Base-by-base conservation (phyloP, 345 rosid genomes). In the Pistacia vera region DNA sequence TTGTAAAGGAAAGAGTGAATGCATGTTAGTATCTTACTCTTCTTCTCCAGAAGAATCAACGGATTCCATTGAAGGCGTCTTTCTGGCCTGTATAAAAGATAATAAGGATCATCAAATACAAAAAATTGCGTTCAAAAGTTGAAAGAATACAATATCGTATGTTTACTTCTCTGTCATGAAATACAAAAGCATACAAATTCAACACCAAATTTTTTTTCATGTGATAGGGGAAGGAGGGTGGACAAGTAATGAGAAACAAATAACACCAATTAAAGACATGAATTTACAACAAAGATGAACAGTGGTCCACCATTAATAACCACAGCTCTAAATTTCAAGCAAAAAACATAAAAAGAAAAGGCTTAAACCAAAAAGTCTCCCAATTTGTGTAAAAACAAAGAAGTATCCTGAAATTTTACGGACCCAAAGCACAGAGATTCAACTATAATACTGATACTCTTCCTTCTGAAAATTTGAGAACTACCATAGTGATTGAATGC, bases 11-110 rank as follows among this genome's bases (percentile, higher is more conserved):
- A 6, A 72, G 73, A 35, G 62, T 11, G 17, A 77, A 71, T 62
- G 75, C 61, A 69, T 25, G 35, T 58, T 59, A 81, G 62, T 63
- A 81, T 79, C 99, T 88, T 88, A 96, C 99, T 96, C 99, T 84
- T 96, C 98, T 88, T 93, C 99, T 58, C 97, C 97, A 51, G 98
- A 91, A 82, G 93, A 96, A 88, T 92, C 98, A 83, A 96, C 89
- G 3, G 98, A 96, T 67, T 95, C 98, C 85, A 87, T 80, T 60
- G 97, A 92, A 1, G 93, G 90, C 70, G 91, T 85, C 91, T 96
- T 96, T 78, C 95, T 88, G 49, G 82, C 90, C 99, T 96, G 97
- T 28, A 74, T 63, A 61, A 66, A 80, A 72, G 57, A 55, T 57
- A 71, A 71, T 18, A 68, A 77, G 67, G 35, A 77, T 70, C 33